A percentile compares a stretch with the other conserved stretches of the same genome.
Evolutionary conservation across 1,284 basidiomycete genomes (phyloP).

Genomic region (Puccinia novopanici): DNA sequence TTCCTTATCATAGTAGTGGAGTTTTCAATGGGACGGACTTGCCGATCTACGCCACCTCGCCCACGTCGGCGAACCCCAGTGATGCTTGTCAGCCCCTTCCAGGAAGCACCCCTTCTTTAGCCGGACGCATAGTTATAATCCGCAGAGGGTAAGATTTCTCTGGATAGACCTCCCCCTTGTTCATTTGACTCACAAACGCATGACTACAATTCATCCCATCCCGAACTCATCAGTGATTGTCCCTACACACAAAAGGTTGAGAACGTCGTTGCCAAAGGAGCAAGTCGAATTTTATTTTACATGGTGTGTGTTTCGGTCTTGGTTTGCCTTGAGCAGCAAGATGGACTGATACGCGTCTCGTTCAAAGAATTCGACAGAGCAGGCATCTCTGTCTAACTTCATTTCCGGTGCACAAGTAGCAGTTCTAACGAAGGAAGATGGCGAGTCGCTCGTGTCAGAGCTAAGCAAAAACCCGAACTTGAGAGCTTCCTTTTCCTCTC

Average conservation of each 20-base stretch:
- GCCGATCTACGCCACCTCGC: slow-evolving; percentile 23
- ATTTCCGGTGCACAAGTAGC: slow-evolving; percentile 23
- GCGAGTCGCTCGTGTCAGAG: slow-evolving; percentile 20
- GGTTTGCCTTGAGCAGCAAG: neutral
- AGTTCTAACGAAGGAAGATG: slow-evolving; percentile 23
- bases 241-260: slow-evolving; percentile 18
- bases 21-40: slow-evolving; percentile 34
- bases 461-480: slow-evolving; percentile 13
- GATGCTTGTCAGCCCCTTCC: slow-evolving; percentile 43
- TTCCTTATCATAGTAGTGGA: slow-evolving; percentile 27
- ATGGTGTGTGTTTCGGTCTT: slow-evolving; percentile 22
- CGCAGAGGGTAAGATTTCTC: neutral
- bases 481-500: slow-evolving; percentile 15
- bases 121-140: neutral
- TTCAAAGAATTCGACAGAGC: slow-evolving; percentile 27
- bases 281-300: slow-evolving; percentile 42
- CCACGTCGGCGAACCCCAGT: neutral
- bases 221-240: slow-evolving; percentile 20
- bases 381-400: slow-evolving; percentile 12
- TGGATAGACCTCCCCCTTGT: neutral
- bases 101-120: neutral
- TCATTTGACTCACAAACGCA: neutral
- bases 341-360: neutral
- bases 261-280: slow-evolving; percentile 35
- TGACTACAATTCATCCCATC: neutral